A percentile compares a stretch with the other conserved stretches of the same genome.
Evolutionary conservation across 805 yeast genomes (phyloP).

Genomic region (Yamadazyma laniorum): DNA sequence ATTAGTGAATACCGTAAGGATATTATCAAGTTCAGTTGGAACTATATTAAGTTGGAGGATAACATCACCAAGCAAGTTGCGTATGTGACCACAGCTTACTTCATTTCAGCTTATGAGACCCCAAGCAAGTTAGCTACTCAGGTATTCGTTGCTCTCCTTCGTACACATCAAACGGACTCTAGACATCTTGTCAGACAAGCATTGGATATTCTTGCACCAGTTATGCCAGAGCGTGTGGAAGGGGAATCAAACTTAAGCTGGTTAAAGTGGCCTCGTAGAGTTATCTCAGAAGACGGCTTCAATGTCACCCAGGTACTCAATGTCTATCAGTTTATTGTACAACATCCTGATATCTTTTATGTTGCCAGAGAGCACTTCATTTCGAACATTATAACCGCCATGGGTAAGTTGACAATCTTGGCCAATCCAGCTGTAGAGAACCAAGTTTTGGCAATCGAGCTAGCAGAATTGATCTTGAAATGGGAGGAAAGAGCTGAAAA

Average conservation of each 20-base stretch:
- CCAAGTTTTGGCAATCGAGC: conserved; percentile 81
- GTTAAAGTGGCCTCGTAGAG: conserved; percentile 94
- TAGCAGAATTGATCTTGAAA: conserved; percentile 77
- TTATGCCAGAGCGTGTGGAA: conserved; percentile 64
- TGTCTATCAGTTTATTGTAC: conserved; percentile 84
- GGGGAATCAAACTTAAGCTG: conserved; percentile 61
- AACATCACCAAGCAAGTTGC: conserved; percentile 88
- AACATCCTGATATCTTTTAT: conserved; percentile 80
- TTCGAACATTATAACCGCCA: conserved; percentile 83
- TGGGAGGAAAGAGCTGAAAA: conserved; percentile 70
- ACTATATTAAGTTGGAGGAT: conserved; percentile 85
- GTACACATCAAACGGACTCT: conserved; percentile 84
- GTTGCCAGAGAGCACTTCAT: conserved; percentile 86
- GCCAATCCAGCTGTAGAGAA: conserved; percentile 78
- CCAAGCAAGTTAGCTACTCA: conserved; percentile 87
- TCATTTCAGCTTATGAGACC: conserved; percentile 84
- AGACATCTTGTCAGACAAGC: conserved; percentile 83
- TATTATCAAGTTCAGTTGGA: conserved; percentile 92
- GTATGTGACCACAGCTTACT: conserved; percentile 80
- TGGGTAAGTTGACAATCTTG: conserved; percentile 82
- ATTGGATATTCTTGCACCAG: conserved; percentile 84
- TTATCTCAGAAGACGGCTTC: conserved; percentile 84
- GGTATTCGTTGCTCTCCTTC: conserved; percentile 83
- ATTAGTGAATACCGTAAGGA: conserved; percentile 70
- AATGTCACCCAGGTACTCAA: conserved; percentile 82